Base-by-base conservation (phyloP, 2,329 filamentous ascomycete genomes). In the Colletotrichum caudatum region DNA sequence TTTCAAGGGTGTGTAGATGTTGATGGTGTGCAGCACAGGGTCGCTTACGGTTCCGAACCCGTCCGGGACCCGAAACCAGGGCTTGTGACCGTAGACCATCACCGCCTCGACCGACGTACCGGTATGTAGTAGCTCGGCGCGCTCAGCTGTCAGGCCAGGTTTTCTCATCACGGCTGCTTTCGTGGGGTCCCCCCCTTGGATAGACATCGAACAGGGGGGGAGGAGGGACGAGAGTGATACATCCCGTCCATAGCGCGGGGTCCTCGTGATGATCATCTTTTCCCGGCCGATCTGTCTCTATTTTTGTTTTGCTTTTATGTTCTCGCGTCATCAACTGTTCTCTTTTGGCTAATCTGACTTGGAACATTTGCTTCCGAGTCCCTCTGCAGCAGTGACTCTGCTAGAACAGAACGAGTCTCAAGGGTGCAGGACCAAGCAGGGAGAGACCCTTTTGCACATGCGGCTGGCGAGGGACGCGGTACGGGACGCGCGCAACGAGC, bases 211-310 rank as follows among this genome's bases (percentile, higher is more conserved):
- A 29, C 29, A 48, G 18, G 26, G 11, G 41, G 5, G 14, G 39
- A 16, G 18, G 14, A 4, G n/a, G 6, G 29, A 46, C 14, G 41
- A 20, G 41, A 14, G 39, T 35, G 39, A 48, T 12, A 18, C 39
- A 66, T 70, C 37, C 62, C 62, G 57, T 54, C 62, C 62, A 53
- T 46, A 50, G 53, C 62, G 35, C 50, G 67, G 56, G 56, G 39
- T 46, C 56, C 20, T 46, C 23, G 39, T 33, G 39, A 46, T 44
- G 23, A 51, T 48, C 46, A 12, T 35, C 20, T 23, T 23, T 12
- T 18, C 20, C n/a, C 18, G 1, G 8, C 44, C 44, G 1, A 46
- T n/a, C 18, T 46, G 20, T 46, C 7, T 46, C 44, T 9, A 11
- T 20, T 8, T 53, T 53, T 18, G 18, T 8, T 33, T 26, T 53